phyloP scores from a whole-genome alignment of 164 flowering plant genomes.

The Nymphaea colorata region DNA sequence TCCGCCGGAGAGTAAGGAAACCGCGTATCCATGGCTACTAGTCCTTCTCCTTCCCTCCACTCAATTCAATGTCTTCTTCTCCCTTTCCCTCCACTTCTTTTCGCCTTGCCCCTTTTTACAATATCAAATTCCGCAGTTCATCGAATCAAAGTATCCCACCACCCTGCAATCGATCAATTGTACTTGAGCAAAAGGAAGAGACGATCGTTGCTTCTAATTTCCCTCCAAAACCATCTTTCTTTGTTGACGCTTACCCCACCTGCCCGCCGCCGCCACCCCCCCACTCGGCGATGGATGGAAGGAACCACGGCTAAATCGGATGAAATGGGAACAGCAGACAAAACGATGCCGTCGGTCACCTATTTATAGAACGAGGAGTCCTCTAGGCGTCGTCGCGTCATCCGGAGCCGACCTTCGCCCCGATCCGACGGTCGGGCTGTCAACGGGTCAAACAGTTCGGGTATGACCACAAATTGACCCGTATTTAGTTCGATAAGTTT shows the following conservation, averaged over 20 bases:
- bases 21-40: conserved; percentile 48
- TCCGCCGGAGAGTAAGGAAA: conserved; percentile 76
- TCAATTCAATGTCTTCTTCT: not conserved
- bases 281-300: too few relatives aligned
- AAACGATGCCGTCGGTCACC: too few relatives aligned
- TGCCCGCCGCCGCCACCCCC: too few relatives aligned
- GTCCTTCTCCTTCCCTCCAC: not conserved
- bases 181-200: not conserved
- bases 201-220: not conserved
- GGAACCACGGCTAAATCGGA: too few relatives aligned
- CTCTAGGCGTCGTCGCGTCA: too few relatives aligned
- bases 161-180: not conserved
- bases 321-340: too few relatives aligned
- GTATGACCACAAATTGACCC: too few relatives aligned
- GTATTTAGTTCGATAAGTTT: too few relatives aligned
- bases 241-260: not conserved
- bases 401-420: too few relatives aligned
- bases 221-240: not conserved
- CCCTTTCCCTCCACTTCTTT: not conserved
- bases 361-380: too few relatives aligned
- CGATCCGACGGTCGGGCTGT: too few relatives aligned
- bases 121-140: not conserved
- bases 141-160: not conserved
- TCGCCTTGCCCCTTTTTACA: not conserved
- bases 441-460: too few relatives aligned